Conservation (phyloP, 2,329 filamentous ascomycete genomes). For the Clonostachys rosea region DNA sequence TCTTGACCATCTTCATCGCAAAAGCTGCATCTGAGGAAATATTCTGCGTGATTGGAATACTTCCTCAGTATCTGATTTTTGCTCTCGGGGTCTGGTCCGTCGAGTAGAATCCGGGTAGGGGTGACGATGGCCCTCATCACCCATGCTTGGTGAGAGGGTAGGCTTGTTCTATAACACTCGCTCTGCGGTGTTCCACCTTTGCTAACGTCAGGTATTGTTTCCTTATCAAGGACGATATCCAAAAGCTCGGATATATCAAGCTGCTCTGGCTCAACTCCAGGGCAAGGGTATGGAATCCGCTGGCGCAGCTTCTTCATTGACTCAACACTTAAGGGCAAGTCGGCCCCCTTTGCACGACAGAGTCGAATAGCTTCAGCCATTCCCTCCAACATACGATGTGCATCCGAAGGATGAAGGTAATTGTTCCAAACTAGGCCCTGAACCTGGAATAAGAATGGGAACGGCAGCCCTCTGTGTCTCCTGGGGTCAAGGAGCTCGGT, state of each 20-base stretch:
- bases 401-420: conserved; percentile 51
- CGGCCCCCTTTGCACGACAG: conserved; percentile 12
- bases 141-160: conserved; percentile 35
- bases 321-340: conserved; percentile 38
- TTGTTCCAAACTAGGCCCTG: conserved; percentile 60
- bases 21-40: conserved; percentile 69
- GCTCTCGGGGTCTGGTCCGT: conserved; percentile 60
- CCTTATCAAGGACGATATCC: conserved; percentile 27
- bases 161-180: conserved; percentile 16
- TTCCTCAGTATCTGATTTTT: conserved; percentile 69
- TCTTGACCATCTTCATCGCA: conserved; percentile 67
- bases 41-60: conserved; percentile 52
- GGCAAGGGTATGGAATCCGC: conserved; percentile 49
- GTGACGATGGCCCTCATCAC: conserved; percentile 56
- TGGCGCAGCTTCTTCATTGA: conserved; percentile 48
- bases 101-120: conserved; percentile 50
- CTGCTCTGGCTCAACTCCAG: conserved; percentile 36
- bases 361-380: conserved; percentile 25
- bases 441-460: conserved; percentile 55
- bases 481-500: conserved; percentile 13
- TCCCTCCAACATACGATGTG: conserved; percentile 36
- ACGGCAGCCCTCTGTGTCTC: conserved; percentile 31
- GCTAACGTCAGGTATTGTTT: conserved; percentile 12
- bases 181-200: conserved; percentile 1
- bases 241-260: conserved; percentile 35